These are phyloP conservation scores for Diplodia corticola DNA, from an alignment of 2,329 filamentous ascomycete species.

Conservation along the genomic window DNA sequence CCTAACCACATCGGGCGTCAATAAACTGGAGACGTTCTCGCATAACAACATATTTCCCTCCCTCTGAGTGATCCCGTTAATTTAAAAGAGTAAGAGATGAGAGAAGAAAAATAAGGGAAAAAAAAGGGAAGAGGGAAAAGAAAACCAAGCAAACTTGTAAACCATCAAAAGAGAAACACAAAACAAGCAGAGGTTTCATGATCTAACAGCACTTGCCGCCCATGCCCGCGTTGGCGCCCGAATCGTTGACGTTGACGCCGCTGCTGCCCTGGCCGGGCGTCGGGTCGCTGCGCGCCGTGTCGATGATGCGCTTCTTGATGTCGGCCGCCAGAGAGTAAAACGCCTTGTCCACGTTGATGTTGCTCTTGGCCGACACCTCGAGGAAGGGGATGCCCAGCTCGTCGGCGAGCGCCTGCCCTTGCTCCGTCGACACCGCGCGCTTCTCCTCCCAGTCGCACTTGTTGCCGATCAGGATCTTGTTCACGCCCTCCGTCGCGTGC, in stretches of 20 bases:
- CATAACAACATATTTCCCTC: constrained; percentile 14
- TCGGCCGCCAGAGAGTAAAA: constrained; percentile 94
- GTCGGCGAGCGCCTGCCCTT: constrained; percentile 88
- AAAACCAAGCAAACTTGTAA: neutral
- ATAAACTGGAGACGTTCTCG: constrained; percentile 14
- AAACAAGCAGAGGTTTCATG: neutral
- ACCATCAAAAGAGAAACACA: neutral
- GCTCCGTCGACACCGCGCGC: constrained; percentile 87
- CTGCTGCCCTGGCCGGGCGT: constrained; percentile 43
- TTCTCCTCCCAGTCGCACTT: constrained; percentile 99
- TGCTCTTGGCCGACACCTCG: constrained; percentile 97
- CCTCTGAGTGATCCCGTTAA: constrained; percentile 7
- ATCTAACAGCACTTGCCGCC: constrained; percentile 43
- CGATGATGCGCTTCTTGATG: constrained; percentile 98
- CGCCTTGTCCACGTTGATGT: constrained; percentile 99
- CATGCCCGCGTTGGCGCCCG: constrained; percentile 32
- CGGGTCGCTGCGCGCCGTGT: constrained; percentile 78
- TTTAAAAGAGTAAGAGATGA: neutral
- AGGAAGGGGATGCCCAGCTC: constrained; percentile 98
- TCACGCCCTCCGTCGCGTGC: constrained; percentile 96
- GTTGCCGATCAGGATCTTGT: constrained; percentile 99
- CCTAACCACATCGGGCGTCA: neutral
- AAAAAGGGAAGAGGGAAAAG: neutral
- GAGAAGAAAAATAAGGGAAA: neutral
- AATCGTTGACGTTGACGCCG: constrained; percentile 38